Base-by-base conservation (phyloP, 2,329 filamentous ascomycete genomes). In the Apiospora koreana region DNA sequence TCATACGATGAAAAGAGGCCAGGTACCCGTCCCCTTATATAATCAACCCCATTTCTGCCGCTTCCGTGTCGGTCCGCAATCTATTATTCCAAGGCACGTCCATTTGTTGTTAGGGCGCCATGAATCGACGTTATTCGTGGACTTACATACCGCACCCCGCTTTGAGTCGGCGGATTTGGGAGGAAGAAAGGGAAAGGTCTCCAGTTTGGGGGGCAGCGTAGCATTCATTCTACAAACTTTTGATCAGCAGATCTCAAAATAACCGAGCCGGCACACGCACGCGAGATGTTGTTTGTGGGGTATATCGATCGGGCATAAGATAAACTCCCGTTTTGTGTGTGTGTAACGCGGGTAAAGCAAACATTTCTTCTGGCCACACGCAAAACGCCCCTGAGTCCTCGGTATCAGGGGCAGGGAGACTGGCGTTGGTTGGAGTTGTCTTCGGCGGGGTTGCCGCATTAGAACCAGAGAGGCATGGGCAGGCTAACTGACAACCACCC, bases 171-270 rank as follows among this genome's bases (percentile, higher is more conserved):
- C 64, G 64, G 64, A 45, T 38, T 38, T 25, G n/a, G 42, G 28
- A 35, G 50, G 16, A 43, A 43, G 28, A 31, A 50, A 31, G 25
- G 35, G 35, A 35, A 45, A 31, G 25, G 41, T 43, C 41, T 67
- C 65, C 42, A 46, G 25, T 67, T 67, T 18, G 28, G 54, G 28
- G 21, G 65, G 65, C 65, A 67, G 42, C 42, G 65, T 67, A 35
- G 65, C 65, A 67, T 46, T 46, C 65, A 67, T 46, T 31, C 18
- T 6, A 10, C 21, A n/a, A n/a, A n/a, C 45, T 28, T 16, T 58
- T n/a, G 50, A 46, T 66, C 65, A 66, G 41, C 65, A 31, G 65
- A 46, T 66, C 65, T 43, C 41, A 66, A 45, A 66, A 46, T 45
- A 45, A 35, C 35, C 35, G 35, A 66, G 65, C 65, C 65, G 65